Conservation (phyloP, 2,329 filamentous ascomycete species). For the Endocalyx cinctus region DNA sequence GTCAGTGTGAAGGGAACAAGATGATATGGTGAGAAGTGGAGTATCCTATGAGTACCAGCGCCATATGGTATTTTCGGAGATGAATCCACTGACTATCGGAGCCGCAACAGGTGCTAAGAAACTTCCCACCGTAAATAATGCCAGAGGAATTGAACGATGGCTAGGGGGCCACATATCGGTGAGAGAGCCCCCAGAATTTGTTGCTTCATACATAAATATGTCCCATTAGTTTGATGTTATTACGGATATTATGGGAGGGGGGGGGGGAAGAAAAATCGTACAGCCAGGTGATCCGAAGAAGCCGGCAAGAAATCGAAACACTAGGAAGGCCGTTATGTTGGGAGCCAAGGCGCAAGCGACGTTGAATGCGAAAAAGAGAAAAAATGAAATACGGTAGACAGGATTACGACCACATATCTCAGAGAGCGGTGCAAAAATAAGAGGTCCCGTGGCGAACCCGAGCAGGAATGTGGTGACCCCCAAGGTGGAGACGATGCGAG, state of each 20-base stretch:
- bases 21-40: too few species aligned
- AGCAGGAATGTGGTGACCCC: neutral
- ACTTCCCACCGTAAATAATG: too few species aligned
- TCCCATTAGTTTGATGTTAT: neutral
- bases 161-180: too few species aligned
- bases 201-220: neutral
- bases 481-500: neutral
- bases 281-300: neutral
- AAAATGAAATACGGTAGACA: too few species aligned
- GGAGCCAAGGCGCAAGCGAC: neutral
- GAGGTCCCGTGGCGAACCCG: neutral
- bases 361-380: neutral
- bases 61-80: too few species aligned
- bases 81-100: too few species aligned
- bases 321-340: neutral
- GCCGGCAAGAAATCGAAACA: neutral
- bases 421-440: neutral
- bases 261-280: too few species aligned
- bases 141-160: too few species aligned
- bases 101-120: too few species aligned
- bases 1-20: too few species aligned
- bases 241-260: neutral
- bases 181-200: neutral
- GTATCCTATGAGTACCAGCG: too few species aligned
- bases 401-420: neutral